A percentile compares a stretch with the other conserved stretches of the same genome.
Conservation (phyloP, 345 rosid genomes). For the Populus euphratica region DNA sequence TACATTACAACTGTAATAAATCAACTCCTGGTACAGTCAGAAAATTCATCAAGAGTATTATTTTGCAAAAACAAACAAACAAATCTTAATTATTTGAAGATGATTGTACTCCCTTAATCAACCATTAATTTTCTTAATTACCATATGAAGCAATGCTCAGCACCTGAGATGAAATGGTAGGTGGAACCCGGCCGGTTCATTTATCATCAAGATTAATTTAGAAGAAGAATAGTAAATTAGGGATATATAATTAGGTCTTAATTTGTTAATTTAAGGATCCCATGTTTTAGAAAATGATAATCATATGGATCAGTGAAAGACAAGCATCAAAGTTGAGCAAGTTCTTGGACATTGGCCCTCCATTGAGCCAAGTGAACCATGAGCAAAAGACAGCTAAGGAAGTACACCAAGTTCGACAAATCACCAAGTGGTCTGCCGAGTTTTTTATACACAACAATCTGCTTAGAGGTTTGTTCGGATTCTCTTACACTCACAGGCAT, state of each 20-base stretch:
- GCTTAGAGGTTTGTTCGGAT: slow-evolving; percentile 1
- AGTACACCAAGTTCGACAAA: slow-evolving; percentile 54
- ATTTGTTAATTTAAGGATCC: slow-evolving; percentile 22
- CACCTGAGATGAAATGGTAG: neutral
- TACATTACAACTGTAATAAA: no score
- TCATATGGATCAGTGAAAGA: slow-evolving; percentile 28
- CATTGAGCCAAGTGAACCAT: slow-evolving; percentile 43
- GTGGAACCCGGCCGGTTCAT: neutral
- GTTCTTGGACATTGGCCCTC: slow-evolving; percentile 25
- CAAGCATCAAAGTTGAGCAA: slow-evolving; percentile 21
- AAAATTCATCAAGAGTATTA: no score
- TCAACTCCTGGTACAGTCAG: no score
- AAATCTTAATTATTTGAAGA: neutral
- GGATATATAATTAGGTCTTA: neutral
- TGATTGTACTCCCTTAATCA: neutral
- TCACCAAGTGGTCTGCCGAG: slow-evolving; percentile 16
- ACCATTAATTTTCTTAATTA: neutral
- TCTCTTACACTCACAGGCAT: neutral
- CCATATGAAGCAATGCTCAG: no score
- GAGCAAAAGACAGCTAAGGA: slow-evolving; percentile 28
- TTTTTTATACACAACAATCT: neutral
- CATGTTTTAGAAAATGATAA: slow-evolving; percentile 7
- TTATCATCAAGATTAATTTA: neutral
- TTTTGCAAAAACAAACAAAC: no score
- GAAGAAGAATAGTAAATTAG: neutral